A percentile compares a stretch with the other conserved stretches of the same genome.
Evolutionary conservation across 768 basidiomycete species (phyloP).

Genomic region (Boletus reticuloceps): DNA sequence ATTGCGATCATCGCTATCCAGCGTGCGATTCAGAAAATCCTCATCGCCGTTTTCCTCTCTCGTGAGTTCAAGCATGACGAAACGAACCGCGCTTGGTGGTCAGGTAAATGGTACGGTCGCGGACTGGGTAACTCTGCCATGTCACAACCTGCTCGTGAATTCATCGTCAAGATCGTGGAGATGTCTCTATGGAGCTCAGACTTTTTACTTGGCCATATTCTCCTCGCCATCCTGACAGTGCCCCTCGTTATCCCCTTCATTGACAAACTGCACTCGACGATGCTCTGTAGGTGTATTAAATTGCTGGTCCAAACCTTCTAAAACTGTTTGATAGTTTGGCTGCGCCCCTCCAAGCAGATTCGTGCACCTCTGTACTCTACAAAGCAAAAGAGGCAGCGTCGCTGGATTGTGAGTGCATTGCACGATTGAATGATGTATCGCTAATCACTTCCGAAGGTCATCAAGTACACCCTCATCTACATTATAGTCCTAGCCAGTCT

Average conservation of each 20-base stretch:
- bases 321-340: constrained; percentile 66
- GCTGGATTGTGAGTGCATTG: constrained; percentile 72
- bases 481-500: constrained; percentile 70
- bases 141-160: constrained; percentile 96
- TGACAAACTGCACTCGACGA: constrained; percentile 88
- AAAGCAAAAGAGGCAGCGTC: constrained; percentile 87
- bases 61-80: constrained; percentile 99
- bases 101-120: constrained; percentile 95
- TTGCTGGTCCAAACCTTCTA: background rate
- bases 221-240: constrained; percentile 84
- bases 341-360: constrained; percentile 92
- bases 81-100: constrained; percentile 99
- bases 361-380: constrained; percentile 90
- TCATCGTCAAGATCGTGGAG: constrained; percentile 97
- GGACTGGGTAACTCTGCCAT: constrained; percentile 89
- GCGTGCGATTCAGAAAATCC: constrained; percentile 88
- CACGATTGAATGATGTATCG: background rate
- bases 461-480: constrained; percentile 87
- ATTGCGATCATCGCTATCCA: constrained; percentile 89
- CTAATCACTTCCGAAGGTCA: constrained; percentile 44
- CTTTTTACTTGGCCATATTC: constrained; percentile 81
- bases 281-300: constrained; percentile 67
- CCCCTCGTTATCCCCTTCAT: constrained; percentile 83
- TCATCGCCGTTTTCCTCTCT: constrained; percentile 91
- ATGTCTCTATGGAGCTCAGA: constrained; percentile 97